phyloP scores from a whole-genome alignment of 2,329 filamentous ascomycete species.

The Beauveria scarabaeidicola region DNA sequence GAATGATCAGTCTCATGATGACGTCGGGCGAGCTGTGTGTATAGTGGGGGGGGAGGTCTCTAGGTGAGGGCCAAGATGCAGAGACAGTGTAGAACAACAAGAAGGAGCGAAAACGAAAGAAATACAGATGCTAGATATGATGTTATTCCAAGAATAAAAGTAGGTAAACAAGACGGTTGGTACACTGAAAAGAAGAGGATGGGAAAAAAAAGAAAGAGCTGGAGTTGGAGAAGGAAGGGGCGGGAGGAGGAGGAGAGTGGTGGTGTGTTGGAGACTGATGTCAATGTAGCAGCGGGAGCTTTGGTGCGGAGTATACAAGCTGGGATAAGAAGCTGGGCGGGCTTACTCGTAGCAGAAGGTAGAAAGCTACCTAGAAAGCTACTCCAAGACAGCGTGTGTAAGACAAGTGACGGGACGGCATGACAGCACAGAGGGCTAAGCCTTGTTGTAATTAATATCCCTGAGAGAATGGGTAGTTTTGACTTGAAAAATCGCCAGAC shows the following conservation, averaged over 20 bases:
- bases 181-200: constrained; percentile 13
- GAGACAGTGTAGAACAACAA: neutral
- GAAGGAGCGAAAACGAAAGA: neutral
- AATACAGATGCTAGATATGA: neutral
- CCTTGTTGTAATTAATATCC: neutral
- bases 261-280: neutral
- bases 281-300: constrained; percentile 4
- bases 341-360: neutral
- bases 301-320: constrained; percentile 8
- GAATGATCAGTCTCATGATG: constrained; percentile 74
- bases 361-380: too few relatives aligned
- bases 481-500: too few relatives aligned
- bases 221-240: constrained; percentile 9
- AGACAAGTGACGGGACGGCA: too few relatives aligned
- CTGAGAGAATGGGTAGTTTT: too few relatives aligned
- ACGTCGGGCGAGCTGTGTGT: constrained; percentile 5
- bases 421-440: neutral
- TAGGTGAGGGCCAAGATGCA: neutral
- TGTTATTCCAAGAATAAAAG: neutral
- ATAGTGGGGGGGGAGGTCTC: neutral
- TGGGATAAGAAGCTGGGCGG: neutral
- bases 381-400: neutral
- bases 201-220: constrained; percentile 6
- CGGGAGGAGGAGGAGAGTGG: neutral
- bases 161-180: neutral